These are phyloP conservation scores for Daphne laureola DNA, from an alignment of 441 rosid species.

Conservation along the genomic window DNA sequence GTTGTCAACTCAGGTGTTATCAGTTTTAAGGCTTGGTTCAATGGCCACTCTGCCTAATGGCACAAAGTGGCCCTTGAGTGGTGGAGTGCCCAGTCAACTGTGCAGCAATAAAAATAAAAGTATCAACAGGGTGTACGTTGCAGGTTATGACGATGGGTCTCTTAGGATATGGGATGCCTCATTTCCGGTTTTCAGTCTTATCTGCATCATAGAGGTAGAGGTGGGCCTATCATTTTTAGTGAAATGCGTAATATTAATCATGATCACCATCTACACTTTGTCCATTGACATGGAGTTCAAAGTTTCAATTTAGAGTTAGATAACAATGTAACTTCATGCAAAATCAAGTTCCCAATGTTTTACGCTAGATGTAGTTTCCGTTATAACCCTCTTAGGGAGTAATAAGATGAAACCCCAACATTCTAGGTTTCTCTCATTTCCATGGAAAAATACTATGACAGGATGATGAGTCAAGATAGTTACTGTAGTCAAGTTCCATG, in stretches of 20 bases:
- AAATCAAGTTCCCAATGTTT: no score
- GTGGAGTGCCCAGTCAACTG: slow-evolving; percentile 45
- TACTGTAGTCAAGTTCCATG: no score
- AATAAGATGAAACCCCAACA: neutral
- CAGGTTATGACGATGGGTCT: slow-evolving; percentile 67
- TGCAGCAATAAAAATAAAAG: slow-evolving; percentile 24
- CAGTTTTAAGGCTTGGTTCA: slow-evolving; percentile 23
- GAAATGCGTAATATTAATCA: no score
- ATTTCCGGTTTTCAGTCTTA: slow-evolving; percentile 30
- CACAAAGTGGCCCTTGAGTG: slow-evolving; percentile 59
- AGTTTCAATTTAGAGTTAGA: no score
- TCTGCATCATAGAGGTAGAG: slow-evolving; percentile 36
- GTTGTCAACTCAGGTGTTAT: slow-evolving; percentile 23
- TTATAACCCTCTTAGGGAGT: no score
- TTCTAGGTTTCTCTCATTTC: slow-evolving; percentile 3
- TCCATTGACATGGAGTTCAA: no score
- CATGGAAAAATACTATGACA: neutral
- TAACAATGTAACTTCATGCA: no score
- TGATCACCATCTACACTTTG: no score
- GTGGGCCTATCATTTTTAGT: slow-evolving; percentile 19
- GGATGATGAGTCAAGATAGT: no score
- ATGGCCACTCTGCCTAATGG: slow-evolving; percentile 16
- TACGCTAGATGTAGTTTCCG: no score
- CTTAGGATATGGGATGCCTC: slow-evolving; percentile 58
- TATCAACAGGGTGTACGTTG: slow-evolving; percentile 44